Evolutionary conservation across 768 basidiomycete genomes (phyloP).

Genomic region (Nidularia pulvinata): DNA sequence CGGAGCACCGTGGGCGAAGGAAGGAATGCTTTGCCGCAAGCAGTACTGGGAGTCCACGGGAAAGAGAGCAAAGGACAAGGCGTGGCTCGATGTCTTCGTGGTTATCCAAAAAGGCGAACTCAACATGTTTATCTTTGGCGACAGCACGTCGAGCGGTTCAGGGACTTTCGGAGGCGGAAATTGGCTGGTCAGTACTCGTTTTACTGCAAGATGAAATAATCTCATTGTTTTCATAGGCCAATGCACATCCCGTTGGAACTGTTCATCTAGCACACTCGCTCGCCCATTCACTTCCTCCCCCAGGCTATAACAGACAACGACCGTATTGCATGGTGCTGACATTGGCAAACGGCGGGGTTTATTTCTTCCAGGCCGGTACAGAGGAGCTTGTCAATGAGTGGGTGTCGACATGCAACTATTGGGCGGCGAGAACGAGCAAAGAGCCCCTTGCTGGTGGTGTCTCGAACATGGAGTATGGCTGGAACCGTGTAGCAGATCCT

Average conservation of each 20-base stretch:
- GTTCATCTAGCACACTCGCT: constrained; percentile 87
- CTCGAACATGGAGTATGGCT: constrained; percentile 99
- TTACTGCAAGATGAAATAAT: not conserved
- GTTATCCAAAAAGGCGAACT: constrained; percentile 95
- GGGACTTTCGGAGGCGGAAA: constrained; percentile 92
- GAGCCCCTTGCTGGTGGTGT: constrained; percentile 96
- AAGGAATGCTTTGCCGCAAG: constrained; percentile 94
- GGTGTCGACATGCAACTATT: constrained; percentile 99
- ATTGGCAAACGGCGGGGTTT: constrained; percentile 86
- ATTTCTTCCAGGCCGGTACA: constrained; percentile 98
- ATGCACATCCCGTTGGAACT: constrained; percentile 83
- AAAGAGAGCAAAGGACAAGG: constrained; percentile 85
- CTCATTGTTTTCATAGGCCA: constrained; percentile 54
- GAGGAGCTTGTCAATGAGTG: constrained; percentile 99
- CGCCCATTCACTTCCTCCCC: constrained; percentile 84
- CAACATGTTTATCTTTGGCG: constrained; percentile 95
- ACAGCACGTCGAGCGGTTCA: constrained; percentile 56
- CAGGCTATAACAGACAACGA: constrained; percentile 89
- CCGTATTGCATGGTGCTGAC: constrained; percentile 97
- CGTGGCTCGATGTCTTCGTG: constrained; percentile 94
- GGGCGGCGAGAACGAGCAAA: constrained; percentile 95
- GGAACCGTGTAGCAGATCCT: constrained; percentile 76
- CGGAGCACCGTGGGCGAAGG: constrained; percentile 99
- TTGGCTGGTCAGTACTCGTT: constrained; percentile 79
- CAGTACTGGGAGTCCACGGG: constrained; percentile 90